Evolutionary conservation across 352 stramenopile genomes (phyloP).

Genomic region (Peronosclerospora sorghi): DNA sequence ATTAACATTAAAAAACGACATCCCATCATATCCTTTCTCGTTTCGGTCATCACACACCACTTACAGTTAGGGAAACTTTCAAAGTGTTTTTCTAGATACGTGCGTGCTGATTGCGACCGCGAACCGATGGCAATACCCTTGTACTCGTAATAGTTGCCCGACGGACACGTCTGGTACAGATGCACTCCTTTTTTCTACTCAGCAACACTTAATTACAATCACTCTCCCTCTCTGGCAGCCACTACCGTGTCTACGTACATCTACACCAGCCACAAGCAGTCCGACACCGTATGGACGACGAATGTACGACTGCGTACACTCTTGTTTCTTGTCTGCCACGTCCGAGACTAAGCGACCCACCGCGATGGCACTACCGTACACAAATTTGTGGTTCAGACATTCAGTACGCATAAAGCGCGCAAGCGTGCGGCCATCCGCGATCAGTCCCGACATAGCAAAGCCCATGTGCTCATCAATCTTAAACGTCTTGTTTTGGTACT

Average conservation of each 20-base stretch:
- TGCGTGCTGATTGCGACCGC: slow-evolving; percentile 93
- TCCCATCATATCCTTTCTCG: background rate
- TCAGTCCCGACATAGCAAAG: slow-evolving; percentile 96
- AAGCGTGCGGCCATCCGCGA: slow-evolving; percentile 93
- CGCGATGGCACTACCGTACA: slow-evolving; percentile 94
- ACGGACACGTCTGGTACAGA: slow-evolving; percentile 97
- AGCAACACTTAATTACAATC: slow-evolving; percentile 4
- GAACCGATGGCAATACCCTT: slow-evolving; percentile 96
- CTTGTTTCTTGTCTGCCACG: slow-evolving; percentile 97
- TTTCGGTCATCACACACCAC: slow-evolving; percentile 7
- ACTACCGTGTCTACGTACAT: slow-evolving; percentile 43
- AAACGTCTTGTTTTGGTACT: slow-evolving; percentile 97
- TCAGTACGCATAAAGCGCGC: slow-evolving; percentile 95
- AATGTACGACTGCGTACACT: slow-evolving; percentile 99
- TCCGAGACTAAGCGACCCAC: slow-evolving; percentile 91
- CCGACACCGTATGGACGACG: slow-evolving; percentile 97
- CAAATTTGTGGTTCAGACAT: slow-evolving; percentile 99
- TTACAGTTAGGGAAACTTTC: slow-evolving; percentile 85
- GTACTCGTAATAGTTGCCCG: slow-evolving; percentile 98
- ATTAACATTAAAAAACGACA: slow-evolving; percentile 3
- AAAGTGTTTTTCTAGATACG: slow-evolving; percentile 99
- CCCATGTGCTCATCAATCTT: slow-evolving; percentile 98
- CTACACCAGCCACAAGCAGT: slow-evolving; percentile 89
- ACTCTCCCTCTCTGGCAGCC: background rate
- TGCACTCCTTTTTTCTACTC: slow-evolving; percentile 95